These are phyloP conservation scores for Wickerhamomyces canadensis DNA, from an alignment of 805 yeast genomes.

Conservation along the genomic window DNA sequence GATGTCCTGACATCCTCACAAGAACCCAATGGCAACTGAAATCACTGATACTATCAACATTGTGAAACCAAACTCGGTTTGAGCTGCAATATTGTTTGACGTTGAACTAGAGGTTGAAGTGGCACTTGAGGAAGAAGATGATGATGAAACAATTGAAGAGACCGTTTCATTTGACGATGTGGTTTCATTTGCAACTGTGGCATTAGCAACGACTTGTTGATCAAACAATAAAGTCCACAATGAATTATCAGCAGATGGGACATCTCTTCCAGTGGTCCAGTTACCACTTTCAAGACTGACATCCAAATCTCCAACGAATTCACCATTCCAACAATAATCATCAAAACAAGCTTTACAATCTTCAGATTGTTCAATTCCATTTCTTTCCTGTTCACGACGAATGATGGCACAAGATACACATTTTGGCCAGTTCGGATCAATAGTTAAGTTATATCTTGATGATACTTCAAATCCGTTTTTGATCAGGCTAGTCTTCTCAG, in stretches of 20 bases:
- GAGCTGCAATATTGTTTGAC: background rate
- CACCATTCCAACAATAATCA: slow-evolving; percentile 69
- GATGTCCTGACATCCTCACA: too few relatives aligned
- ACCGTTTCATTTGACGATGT: background rate
- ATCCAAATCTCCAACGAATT: background rate
- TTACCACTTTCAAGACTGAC: background rate
- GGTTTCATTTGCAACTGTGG: background rate
- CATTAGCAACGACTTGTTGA: background rate
- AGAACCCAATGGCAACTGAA: too few relatives aligned
- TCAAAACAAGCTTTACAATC: slow-evolving; percentile 67
- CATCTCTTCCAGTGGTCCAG: background rate
- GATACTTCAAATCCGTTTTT: slow-evolving; percentile 71
- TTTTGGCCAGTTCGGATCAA: slow-evolving; percentile 62
- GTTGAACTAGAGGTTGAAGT: background rate
- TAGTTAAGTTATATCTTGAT: slow-evolving; percentile 58
- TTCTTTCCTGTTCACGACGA: slow-evolving; percentile 67
- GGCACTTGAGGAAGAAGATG: background rate
- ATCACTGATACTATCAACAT: slow-evolving; percentile 21
- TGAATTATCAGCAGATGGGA: background rate
- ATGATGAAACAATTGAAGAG: background rate
- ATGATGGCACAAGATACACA: slow-evolving; percentile 83
- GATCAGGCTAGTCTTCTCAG: slow-evolving; percentile 54
- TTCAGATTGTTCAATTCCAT: slow-evolving; percentile 45
- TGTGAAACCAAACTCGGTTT: too few relatives aligned
- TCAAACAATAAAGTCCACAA: background rate